phyloP scores from a whole-genome alignment of 805 yeast genomes.

The Hanseniaspora meyeri region DNA sequence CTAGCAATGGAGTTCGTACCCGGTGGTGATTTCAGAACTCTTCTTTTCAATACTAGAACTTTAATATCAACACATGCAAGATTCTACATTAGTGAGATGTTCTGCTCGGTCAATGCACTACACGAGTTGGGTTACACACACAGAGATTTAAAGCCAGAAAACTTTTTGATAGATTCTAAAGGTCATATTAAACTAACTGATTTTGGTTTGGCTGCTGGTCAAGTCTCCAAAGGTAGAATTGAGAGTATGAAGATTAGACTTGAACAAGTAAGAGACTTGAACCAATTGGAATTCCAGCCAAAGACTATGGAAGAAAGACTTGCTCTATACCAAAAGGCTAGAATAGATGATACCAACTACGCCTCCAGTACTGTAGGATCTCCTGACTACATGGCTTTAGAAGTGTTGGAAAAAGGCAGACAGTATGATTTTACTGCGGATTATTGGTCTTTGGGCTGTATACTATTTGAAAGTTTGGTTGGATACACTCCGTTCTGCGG shows the following conservation, averaged over 20 bases:
- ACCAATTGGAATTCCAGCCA: slow-evolving; percentile 49
- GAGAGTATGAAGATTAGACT: slow-evolving; percentile 74
- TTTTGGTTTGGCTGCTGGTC: slow-evolving; percentile 94
- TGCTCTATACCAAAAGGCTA: slow-evolving; percentile 62
- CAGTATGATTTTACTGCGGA: slow-evolving; percentile 92
- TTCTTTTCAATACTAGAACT: slow-evolving; percentile 84
- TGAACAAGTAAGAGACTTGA: slow-evolving; percentile 62
- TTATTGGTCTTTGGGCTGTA: slow-evolving; percentile 97
- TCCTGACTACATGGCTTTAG: slow-evolving; percentile 98
- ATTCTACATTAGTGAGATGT: slow-evolving; percentile 92
- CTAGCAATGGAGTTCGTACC: slow-evolving; percentile 99
- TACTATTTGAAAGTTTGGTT: slow-evolving; percentile 87
- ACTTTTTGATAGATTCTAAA: slow-evolving; percentile 73
- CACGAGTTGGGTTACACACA: slow-evolving; percentile 95
- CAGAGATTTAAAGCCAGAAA: slow-evolving; percentile 92
- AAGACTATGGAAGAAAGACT: slow-evolving; percentile 80
- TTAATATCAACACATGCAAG: slow-evolving; percentile 90
- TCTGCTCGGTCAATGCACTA: slow-evolving; percentile 80
- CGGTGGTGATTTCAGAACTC: slow-evolving; percentile 95
- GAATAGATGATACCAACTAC: slow-evolving; percentile 64
- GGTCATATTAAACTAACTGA: slow-evolving; percentile 93
- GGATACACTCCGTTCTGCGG: slow-evolving; percentile 98
- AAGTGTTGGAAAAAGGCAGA: slow-evolving; percentile 78
- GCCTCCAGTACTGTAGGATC: slow-evolving; percentile 96
- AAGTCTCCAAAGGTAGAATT: slow-evolving; percentile 81